Evolutionary conservation across 345 rosid genomes (phyloP).

Genomic region (Acer saccharum): DNA sequence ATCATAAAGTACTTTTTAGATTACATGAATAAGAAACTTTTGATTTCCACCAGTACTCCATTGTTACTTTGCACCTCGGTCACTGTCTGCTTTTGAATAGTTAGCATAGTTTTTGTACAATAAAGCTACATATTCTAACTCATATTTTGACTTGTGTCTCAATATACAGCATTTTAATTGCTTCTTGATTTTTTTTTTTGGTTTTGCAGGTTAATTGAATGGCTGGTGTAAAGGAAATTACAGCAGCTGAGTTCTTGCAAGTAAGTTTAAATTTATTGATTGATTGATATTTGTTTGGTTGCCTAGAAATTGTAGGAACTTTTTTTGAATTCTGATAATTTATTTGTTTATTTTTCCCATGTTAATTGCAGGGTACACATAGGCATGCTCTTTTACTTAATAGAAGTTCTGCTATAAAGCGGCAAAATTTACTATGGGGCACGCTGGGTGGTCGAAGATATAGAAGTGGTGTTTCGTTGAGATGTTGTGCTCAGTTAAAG

Average conservation of each 20-base stretch:
- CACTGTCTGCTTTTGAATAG: no score
- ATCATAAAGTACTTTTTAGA: no score
- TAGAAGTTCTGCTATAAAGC: conserved; percentile 26
- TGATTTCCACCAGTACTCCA: no score
- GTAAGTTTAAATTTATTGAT: conserved; percentile 23
- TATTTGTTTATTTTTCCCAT: neutral
- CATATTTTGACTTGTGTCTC: neutral
- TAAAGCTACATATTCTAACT: no score
- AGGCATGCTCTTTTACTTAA: conserved; percentile 58
- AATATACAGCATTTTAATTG: neutral
- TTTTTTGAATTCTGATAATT: no score
- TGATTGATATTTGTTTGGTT: neutral
- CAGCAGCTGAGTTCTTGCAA: conserved; percentile 41
- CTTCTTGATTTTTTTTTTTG: neutral
- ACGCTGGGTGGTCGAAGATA: conserved; percentile 26
- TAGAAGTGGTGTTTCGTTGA: conserved; percentile 44
- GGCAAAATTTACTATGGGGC: conserved; percentile 49
- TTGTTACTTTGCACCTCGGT: no score
- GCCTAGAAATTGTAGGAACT: neutral
- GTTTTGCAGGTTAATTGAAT: conserved; percentile 23
- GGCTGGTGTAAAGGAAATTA: conserved; percentile 40
- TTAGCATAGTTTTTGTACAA: no score
- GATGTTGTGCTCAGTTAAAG: conserved; percentile 51
- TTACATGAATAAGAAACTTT: no score
- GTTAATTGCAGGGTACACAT: conserved; percentile 54